These are phyloP conservation scores for Cucurbita moschata DNA, from an alignment of 306 rosid species.

Conservation along the genomic window DNA sequence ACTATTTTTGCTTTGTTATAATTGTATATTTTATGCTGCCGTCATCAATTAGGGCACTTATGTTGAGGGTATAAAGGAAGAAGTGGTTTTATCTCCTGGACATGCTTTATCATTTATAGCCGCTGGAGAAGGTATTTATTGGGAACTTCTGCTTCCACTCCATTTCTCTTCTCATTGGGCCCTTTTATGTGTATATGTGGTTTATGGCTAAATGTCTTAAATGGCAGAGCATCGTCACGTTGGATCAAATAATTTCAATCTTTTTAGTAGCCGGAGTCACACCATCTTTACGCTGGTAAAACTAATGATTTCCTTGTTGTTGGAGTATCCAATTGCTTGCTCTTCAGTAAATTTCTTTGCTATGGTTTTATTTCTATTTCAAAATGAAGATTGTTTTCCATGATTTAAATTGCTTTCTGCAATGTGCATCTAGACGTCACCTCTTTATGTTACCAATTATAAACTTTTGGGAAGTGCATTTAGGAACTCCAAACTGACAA, in stretches of 20 bases:
- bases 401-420: background rate
- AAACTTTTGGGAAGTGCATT: background rate
- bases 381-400: background rate
- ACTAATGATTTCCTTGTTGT: background rate
- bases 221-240: slow-evolving; percentile 97
- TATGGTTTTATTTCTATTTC: background rate
- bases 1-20: slow-evolving; percentile 1
- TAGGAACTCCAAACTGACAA: background rate
- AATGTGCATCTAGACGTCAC: background rate
- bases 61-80: slow-evolving; percentile 99
- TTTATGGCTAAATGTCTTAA: slow-evolving; percentile 8
- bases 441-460: background rate
- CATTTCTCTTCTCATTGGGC: background rate
- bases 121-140: slow-evolving; percentile 83
- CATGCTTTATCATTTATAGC: slow-evolving; percentile 98
- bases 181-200: background rate
- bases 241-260: slow-evolving; percentile 96
- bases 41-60: slow-evolving; percentile 73
- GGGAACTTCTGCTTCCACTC: slow-evolving; percentile 1
- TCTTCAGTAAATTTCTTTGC: background rate
- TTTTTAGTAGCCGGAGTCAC: slow-evolving; percentile 98
- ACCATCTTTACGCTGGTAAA: slow-evolving; percentile 91
- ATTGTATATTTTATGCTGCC: background rate
- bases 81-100: slow-evolving; percentile 95
- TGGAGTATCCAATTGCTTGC: background rate